Conservation (phyloP, 148 eudicot genomes). For the Camellia granthamiana region DNA sequence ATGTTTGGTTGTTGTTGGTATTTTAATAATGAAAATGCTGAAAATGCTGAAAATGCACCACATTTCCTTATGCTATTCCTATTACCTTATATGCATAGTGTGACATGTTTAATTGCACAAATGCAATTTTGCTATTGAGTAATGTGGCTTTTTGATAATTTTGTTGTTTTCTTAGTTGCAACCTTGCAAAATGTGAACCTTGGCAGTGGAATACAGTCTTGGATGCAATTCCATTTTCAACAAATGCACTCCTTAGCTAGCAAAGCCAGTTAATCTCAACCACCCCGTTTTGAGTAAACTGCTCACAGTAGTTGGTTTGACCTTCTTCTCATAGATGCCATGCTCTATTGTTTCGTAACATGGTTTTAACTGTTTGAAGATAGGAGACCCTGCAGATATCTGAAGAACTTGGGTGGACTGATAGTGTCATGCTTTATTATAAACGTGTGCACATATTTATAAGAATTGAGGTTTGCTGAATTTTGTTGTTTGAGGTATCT, state of each 20-base stretch:
- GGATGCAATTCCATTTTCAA: neutral
- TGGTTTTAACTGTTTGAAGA: neutral
- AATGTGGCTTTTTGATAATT: neutral
- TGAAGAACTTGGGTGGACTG: neutral
- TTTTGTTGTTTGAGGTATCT: neutral
- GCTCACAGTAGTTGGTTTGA: neutral
- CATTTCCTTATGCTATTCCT: neutral
- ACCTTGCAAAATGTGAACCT: neutral
- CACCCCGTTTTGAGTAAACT: neutral
- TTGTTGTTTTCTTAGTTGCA: neutral
- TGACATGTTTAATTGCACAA: neutral
- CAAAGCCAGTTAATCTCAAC: neutral
- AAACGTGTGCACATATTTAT: neutral
- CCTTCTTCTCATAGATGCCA: neutral
- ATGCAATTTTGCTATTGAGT: neutral
- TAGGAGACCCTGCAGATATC: neutral
- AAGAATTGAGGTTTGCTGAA: neutral
- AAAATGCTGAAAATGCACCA: too few relatives aligned
- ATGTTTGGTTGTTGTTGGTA: too few relatives aligned
- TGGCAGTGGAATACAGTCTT: neutral
- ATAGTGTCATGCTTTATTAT: neutral
- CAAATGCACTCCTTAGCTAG: slow-evolving; percentile 1
- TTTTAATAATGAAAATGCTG: too few relatives aligned
- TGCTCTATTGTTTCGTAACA: neutral
- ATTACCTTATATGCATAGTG: neutral